phyloP scores from a whole-genome alignment of 2,329 filamentous ascomycete genomes.

The Curvularia spicifera region DNA sequence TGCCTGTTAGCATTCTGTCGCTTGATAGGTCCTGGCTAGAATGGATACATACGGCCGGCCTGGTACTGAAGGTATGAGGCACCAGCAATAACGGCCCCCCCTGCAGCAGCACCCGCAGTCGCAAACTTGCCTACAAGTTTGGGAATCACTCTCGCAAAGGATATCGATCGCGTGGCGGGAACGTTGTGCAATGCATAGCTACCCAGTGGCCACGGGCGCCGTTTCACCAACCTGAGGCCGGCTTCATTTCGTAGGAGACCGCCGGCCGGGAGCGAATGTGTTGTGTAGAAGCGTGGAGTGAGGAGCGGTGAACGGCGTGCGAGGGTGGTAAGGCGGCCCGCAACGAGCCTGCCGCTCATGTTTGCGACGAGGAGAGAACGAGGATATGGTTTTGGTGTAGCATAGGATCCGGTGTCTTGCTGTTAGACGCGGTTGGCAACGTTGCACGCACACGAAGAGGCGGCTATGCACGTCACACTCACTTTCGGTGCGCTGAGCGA shows the following conservation, averaged over 20 bases:
- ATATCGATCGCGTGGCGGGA: slow-evolving; percentile 67
- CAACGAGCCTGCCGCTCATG: slow-evolving; percentile 78
- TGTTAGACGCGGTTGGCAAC: slow-evolving; percentile 7
- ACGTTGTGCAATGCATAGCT: slow-evolving; percentile 83
- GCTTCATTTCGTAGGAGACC: slow-evolving; percentile 48
- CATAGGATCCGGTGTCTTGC: slow-evolving; percentile 25
- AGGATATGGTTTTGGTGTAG: slow-evolving; percentile 15
- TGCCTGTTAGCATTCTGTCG: slow-evolving; percentile 49
- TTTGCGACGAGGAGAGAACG: slow-evolving; percentile 26
- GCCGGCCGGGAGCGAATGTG: slow-evolving; percentile 43
- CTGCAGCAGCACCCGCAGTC: slow-evolving; percentile 88
- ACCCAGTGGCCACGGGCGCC: slow-evolving; percentile 77
- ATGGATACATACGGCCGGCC: slow-evolving; percentile 72
- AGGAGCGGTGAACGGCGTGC: slow-evolving; percentile 68
- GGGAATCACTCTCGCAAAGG: slow-evolving; percentile 75
- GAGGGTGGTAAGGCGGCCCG: slow-evolving; percentile 72
- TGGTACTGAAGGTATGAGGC: slow-evolving; percentile 96
- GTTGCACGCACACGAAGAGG: slow-evolving; percentile 12
- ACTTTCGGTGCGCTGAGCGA: slow-evolving; percentile 16
- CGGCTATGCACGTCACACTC: slow-evolving; percentile 28
- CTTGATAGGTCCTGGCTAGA: slow-evolving; percentile 1
- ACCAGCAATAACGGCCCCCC: slow-evolving; percentile 83
- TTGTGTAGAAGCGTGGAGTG: slow-evolving; percentile 60
- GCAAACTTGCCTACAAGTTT: slow-evolving; percentile 90
- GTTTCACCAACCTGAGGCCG: slow-evolving; percentile 47